phyloP scores from a whole-genome alignment of 2,329 filamentous ascomycete genomes.

The Aspergillus hortae region DNA sequence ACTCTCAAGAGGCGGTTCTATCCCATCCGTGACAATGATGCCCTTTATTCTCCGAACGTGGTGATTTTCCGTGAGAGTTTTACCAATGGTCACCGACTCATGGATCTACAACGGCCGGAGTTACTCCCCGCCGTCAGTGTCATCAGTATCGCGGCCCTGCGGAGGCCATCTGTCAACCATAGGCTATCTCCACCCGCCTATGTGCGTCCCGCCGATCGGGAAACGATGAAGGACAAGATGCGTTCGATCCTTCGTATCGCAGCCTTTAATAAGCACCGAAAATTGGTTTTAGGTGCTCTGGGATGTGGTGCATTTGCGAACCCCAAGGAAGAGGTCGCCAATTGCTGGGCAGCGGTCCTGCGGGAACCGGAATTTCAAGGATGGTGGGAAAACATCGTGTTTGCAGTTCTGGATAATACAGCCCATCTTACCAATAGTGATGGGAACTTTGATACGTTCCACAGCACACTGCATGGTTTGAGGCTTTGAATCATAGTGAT shows the following conservation, averaged over 20 bases:
- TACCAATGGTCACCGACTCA: conserved; percentile 45
- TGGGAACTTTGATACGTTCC: conserved; percentile 33
- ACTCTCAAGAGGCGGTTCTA: conserved; percentile 48
- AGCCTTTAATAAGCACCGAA: conserved; percentile 53
- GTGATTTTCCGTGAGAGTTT: conserved; percentile 55
- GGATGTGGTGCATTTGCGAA: conserved; percentile 67
- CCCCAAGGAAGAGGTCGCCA: conserved; percentile 59
- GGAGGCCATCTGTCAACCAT: conserved; percentile 35
- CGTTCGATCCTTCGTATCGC: conserved; percentile 58
- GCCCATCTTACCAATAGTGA: conserved; percentile 13
- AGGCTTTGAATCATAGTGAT: conserved; percentile 18
- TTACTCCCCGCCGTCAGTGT: conserved; percentile 54
- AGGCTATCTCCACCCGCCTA: conserved; percentile 30
- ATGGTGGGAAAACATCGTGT: conserved; percentile 63
- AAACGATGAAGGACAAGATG: conserved; percentile 61
- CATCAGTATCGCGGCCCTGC: conserved; percentile 58
- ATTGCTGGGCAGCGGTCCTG: conserved; percentile 61
- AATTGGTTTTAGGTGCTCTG: conserved; percentile 64
- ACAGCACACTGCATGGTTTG: conserved; percentile 26
- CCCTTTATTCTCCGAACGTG: conserved; percentile 59
- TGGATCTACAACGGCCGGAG: conserved; percentile 34
- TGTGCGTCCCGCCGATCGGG: conserved; percentile 42
- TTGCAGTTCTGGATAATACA: conserved; percentile 54
- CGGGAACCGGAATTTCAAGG: conserved; percentile 58
- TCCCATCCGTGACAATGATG: conserved; percentile 49